Percentiles rank a stretch among this genome's conserved stretches.
phyloP scores from a whole-genome alignment of 192 early-diverging fungal genomes.

The Coemansia sp. region DNA sequence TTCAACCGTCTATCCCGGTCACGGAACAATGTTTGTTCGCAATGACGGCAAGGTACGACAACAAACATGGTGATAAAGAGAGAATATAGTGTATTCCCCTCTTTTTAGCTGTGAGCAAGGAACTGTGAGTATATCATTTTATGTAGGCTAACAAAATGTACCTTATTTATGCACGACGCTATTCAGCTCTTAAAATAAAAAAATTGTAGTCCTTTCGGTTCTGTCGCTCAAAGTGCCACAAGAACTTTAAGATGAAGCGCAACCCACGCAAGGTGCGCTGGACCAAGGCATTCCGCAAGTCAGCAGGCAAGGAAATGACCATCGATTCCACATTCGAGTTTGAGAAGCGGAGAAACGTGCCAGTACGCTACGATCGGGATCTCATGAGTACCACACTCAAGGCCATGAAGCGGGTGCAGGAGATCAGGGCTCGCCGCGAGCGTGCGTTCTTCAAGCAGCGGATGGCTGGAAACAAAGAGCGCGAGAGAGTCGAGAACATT shows the following conservation, averaged over 20 bases:
- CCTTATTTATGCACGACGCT: neutral
- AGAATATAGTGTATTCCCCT: no score
- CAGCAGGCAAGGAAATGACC: conserved; percentile 99
- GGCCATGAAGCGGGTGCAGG: conserved; percentile 96
- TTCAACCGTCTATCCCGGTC: conserved; percentile 93
- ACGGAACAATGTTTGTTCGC: conserved; percentile 98
- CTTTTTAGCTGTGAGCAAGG: neutral
- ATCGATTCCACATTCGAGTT: conserved; percentile 98
- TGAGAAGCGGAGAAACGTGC: conserved; percentile 97
- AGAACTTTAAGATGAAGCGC: conserved; percentile 99
- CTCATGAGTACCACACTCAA: conserved; percentile 96
- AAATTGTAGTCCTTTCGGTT: conserved; percentile 82
- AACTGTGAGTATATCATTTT: neutral
- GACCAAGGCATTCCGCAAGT: conserved; percentile 99
- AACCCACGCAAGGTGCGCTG: conserved; percentile 99
- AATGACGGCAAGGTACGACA: conserved; percentile 89
- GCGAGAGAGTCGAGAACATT: conserved; percentile 74
- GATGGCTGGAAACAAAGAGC: conserved; percentile 84
- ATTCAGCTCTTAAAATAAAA: neutral
- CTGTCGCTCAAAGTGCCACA: conserved; percentile 99
- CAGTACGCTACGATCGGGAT: conserved; percentile 96
- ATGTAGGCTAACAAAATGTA: neutral
- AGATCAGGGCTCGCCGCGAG: conserved; percentile 92
- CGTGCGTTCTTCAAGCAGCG: conserved; percentile 91
- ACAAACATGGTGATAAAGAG: neutral